Evolutionary conservation across 177 flowering plant species (phyloP), one percentile per base, ranked within the genome.

Genomic region (Vitis hybrid): DNA sequence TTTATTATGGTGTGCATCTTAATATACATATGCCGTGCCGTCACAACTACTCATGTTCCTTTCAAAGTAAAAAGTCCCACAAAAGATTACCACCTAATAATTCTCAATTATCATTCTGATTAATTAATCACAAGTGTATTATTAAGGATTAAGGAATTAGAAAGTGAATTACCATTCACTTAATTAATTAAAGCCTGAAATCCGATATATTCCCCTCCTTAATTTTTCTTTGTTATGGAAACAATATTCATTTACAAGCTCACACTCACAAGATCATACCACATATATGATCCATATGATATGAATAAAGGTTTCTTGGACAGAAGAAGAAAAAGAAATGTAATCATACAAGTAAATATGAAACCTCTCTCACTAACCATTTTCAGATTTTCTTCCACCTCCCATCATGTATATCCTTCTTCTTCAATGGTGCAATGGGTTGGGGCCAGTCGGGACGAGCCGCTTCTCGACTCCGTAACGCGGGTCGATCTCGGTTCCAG

Each of bases 381-480:
- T 67, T 49, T 11, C 14, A 3, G 13, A 20, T 20, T 26, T 65
- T 50, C 51, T 16, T 16, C 34, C 50, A 20, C 26, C 19, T 61
- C 15, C 19, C 68, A 16, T 68, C 0, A 12, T 19, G 18, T 29
- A 6, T 16, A 51, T 50, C 14, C 50, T 50, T 39, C 52, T 10
- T 39, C 16, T 50, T 81, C 82, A 86, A 72, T 89, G 91, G 84
- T 89, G 94, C 79, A 89, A 75, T 26, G 94, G 94, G 71, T 89
- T 89, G 1, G 94, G 94, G 50, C 94, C 94, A 1, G 86, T 78
- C 1, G 94, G 94, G 39, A 89, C 94, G 7, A 77, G 78, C 3
- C 92, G 84, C 72, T 89, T 86, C 51, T 89, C 85, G 8, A 74
- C 86, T 8, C 91, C 92, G 59, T 86, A 87, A 20, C 86, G 81